Base-by-base conservation (phyloP, 805 yeast species). In the Saccharomycodes ludwigii region DNA sequence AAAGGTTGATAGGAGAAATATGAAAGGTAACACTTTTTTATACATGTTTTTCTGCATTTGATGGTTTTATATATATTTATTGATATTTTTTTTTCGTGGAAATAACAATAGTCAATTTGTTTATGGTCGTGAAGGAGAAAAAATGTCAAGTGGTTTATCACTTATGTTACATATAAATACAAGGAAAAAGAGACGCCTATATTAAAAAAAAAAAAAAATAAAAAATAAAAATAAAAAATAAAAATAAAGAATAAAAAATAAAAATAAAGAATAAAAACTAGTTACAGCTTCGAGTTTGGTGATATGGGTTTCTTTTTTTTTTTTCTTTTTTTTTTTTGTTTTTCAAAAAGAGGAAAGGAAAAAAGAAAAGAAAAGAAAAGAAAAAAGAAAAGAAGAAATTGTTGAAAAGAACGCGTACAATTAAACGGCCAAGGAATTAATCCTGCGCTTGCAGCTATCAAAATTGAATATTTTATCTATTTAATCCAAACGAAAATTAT, bases 201-300 rank as follows among this genome's bases (percentile, higher is more conserved):
- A 11, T 22, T 22, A 22, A 8, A 22, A 6, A 8, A 5, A 11
- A n/a, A 8, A 6, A 11, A n/a, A 5, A 7, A 22, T 11, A 6
- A 5, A n/a, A 22, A n/a, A 22, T 5, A n/a, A 22, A 7, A 11
- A 11, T 11, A 5, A 22, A 11, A 22, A 22, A 22, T 22, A 7
- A 22, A 5, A 22, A 22, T n/a, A n/a, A n/a, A n/a, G n/a, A n/a
- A n/a, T n/a, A n/a, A 22, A 22, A n/a, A 22, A 22, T 11, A 22
- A 22, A 22, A 22, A 6, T n/a, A 22, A 11, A 7, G 14, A 22
- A 22, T 22, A 25, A 25, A 4, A 10, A 25, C 17, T 18, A 25
- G 28, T 19, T 25, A 20, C 28, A 12, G 41, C 38, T 30, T 37
- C 37, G 15, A 11, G 11, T 18, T 10, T 10, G 4, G n/a, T 13